Evolutionary conservation across 1,284 basidiomycete species (phyloP).

Genomic region (Mrakiaceae sp.): DNA sequence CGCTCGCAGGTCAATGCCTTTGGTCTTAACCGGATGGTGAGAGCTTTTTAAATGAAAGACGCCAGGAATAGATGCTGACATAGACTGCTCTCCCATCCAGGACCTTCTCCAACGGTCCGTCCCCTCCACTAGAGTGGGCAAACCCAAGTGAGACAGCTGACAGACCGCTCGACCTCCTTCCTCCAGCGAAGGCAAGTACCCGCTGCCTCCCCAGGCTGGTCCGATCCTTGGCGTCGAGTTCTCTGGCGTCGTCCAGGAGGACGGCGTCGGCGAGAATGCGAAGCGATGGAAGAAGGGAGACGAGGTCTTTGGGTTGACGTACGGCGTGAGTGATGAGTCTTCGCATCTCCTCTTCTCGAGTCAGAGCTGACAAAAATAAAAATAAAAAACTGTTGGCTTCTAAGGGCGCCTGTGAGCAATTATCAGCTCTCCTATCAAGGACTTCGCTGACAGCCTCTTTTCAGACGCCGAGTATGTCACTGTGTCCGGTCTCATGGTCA

Average conservation of each 20-base stretch:
- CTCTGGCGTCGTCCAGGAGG: slow-evolving; percentile 54
- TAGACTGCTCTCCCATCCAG: neutral
- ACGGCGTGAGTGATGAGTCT: slow-evolving; percentile 41
- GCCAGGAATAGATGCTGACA: neutral
- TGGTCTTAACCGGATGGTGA: slow-evolving; percentile 73
- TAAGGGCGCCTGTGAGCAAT: neutral
- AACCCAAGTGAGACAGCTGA: too few relatives aligned
- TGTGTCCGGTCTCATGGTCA: slow-evolving; percentile 54
- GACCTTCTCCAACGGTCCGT: neutral
- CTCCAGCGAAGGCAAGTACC: slow-evolving; percentile 40
- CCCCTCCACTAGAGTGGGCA: neutral
- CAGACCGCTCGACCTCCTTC: too few relatives aligned
- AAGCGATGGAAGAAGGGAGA: slow-evolving; percentile 52
- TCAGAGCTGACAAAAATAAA: neutral
- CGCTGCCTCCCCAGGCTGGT: slow-evolving; percentile 63
- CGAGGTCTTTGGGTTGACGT: slow-evolving; percentile 73
- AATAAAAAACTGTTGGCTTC: neutral
- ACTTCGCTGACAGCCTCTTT: slow-evolving; percentile 51
- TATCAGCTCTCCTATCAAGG: slow-evolving; percentile 56
- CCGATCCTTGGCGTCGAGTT: slow-evolving; percentile 85
- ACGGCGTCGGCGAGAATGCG: slow-evolving; percentile 39
- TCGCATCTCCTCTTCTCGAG: neutral
- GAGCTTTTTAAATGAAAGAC: slow-evolving; percentile 2
- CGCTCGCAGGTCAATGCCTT: slow-evolving; percentile 55
- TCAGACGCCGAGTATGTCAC: slow-evolving; percentile 72